phyloP scores from a whole-genome alignment of 495 filamentous ascomycete genomes.

The Penicillium lagena region DNA sequence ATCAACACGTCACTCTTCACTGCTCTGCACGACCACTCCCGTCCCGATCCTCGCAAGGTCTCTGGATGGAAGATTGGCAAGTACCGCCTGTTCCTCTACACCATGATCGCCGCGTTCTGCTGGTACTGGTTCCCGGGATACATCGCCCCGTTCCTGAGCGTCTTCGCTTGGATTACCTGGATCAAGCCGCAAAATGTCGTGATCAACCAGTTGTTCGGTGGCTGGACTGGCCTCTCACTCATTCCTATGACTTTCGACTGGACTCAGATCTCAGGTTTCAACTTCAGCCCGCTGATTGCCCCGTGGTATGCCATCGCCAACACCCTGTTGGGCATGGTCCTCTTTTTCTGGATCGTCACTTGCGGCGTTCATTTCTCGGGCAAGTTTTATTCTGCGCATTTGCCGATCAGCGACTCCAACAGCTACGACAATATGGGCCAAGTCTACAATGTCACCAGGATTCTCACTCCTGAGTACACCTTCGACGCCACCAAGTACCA shows the following conservation, averaged over 20 bases:
- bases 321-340: constrained; percentile 47
- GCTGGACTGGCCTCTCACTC: constrained; percentile 52
- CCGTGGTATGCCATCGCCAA: constrained; percentile 62
- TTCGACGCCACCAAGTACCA: constrained; percentile 50
- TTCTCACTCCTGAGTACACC: constrained; percentile 46
- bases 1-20: constrained; percentile 61
- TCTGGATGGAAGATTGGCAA: constrained; percentile 61
- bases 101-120: constrained; percentile 49
- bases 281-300: constrained; percentile 59
- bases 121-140: constrained; percentile 57
- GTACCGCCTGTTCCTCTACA: constrained; percentile 59
- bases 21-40: constrained; percentile 61
- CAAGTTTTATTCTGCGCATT: constrained; percentile 42
- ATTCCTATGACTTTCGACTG: constrained; percentile 65
- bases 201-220: constrained; percentile 55
- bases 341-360: constrained; percentile 48
- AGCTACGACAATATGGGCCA: constrained; percentile 53
- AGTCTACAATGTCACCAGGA: constrained; percentile 45
- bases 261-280: constrained; percentile 60
- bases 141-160: constrained; percentile 40
- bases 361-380: constrained; percentile 47
- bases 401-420: constrained; percentile 49
- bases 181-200: constrained; percentile 45
- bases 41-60: constrained; percentile 48
- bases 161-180: constrained; percentile 43